A percentile compares a stretch with the other conserved stretches of the same genome.
phyloP scores from a whole-genome alignment of 202 grass and related monocot species.

The Sporobolus alterniflorus region DNA sequence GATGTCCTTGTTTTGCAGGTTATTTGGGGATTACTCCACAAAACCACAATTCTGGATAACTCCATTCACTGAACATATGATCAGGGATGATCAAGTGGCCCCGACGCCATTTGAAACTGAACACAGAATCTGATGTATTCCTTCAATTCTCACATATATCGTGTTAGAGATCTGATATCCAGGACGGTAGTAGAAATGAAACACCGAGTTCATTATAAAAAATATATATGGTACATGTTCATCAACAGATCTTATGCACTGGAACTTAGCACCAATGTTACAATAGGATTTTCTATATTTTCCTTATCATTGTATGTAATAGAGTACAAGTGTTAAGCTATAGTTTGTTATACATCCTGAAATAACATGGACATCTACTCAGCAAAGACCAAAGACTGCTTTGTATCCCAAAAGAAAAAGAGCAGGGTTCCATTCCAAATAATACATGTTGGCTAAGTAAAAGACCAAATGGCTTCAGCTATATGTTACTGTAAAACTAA shows the following conservation, averaged over 20 bases:
- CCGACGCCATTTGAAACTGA: not conserved
- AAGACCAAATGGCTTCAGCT: not conserved
- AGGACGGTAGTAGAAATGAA: conserved; percentile 8
- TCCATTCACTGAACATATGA: conserved; percentile 3
- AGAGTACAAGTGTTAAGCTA: conserved; percentile 2
- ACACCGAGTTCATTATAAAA: not conserved
- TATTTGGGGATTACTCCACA: conserved; percentile 46
- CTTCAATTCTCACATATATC: conserved; percentile 48
- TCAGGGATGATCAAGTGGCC: no score
- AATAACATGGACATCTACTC: not conserved
- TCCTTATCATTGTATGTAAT: not conserved
- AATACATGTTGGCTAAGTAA: not conserved
- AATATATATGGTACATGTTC: not conserved
- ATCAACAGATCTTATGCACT: not conserved
- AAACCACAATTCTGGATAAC: conserved; percentile 22
- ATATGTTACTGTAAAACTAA: not conserved
- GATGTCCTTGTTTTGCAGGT: conserved; percentile 40
- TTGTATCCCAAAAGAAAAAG: not conserved
- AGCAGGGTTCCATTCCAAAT: no score
- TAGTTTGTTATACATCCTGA: conserved; percentile 4
- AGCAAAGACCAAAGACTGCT: not conserved
- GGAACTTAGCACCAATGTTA: not conserved
- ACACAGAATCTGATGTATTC: conserved; percentile 22
- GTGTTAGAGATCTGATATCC: conserved; percentile 69
- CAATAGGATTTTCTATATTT: not conserved